phyloP scores from a whole-genome alignment of 306 rosid genomes.

The Rubus idaeus region DNA sequence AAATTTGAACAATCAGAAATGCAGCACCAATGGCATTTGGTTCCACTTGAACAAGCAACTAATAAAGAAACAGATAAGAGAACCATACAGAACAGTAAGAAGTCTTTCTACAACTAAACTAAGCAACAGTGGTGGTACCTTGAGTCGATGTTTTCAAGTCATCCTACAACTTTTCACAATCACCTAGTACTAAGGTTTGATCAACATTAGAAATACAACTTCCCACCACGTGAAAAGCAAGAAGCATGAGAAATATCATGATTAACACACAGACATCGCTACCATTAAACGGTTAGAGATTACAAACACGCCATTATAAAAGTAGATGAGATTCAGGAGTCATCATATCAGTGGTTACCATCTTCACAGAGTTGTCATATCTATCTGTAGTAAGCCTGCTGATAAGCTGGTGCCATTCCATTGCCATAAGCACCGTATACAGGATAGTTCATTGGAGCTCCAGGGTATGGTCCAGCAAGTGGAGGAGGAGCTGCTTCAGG shows the following conservation, averaged over 20 bases:
- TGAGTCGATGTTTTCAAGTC: conserved; percentile 58
- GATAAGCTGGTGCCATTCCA: conserved; percentile 92
- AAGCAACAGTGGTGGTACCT: conserved; percentile 48
- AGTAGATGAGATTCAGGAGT: conserved; percentile 62
- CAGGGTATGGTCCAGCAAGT: conserved; percentile 64
- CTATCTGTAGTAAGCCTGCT: conserved; percentile 99
- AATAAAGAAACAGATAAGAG: conserved; percentile 29
- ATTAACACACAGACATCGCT: conserved; percentile 92
- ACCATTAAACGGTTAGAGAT: conserved; percentile 98
- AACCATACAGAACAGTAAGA: conserved; percentile 29
- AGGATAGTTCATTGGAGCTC: conserved; percentile 85
- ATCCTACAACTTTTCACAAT: conserved; percentile 92
- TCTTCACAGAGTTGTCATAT: conserved; percentile 65
- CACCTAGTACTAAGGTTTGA: conserved; percentile 85
- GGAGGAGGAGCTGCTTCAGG: conserved; percentile 74
- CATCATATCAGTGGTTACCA: conserved; percentile 98
- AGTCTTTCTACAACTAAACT: conserved; percentile 65
- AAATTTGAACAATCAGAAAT: background rate
- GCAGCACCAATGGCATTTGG: conserved; percentile 22
- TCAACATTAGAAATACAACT: conserved; percentile 93
- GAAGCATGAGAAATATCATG: conserved; percentile 71
- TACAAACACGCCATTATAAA: conserved; percentile 85
- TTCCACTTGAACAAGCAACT: conserved; percentile 22
- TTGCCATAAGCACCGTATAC: conserved; percentile 84
- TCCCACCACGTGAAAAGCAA: conserved; percentile 63